These are phyloP conservation scores for Hypoxylon sp. DNA, from an alignment of 2,329 filamentous ascomycete genomes.

Conservation along the genomic window DNA sequence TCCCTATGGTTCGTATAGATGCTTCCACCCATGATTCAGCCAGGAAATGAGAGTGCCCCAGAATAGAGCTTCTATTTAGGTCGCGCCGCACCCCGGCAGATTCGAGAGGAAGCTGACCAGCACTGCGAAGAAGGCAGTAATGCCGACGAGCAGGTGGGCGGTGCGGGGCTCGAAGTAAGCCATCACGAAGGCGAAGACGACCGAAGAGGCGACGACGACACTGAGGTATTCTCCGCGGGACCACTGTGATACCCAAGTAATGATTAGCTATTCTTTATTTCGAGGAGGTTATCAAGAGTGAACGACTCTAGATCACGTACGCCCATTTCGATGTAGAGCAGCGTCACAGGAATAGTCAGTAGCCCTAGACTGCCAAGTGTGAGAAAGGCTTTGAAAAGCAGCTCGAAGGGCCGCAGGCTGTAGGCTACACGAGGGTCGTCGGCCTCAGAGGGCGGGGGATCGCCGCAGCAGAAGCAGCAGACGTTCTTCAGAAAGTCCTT, in stretches of 20 bases:
- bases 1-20: neutral
- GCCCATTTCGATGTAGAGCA: conserved; percentile 20
- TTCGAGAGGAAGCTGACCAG: conserved; percentile 38
- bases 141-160: conserved; percentile 33
- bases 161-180: conserved; percentile 32
- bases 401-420: conserved; percentile 21
- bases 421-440: conserved; percentile 30
- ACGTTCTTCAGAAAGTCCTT: conserved; percentile 28
- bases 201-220: conserved; percentile 30
- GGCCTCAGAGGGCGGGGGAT: neutral
- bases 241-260: conserved; percentile 12
- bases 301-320: conserved; percentile 3
- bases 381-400: conserved; percentile 18
- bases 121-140: conserved; percentile 43
- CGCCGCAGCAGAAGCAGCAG: conserved; percentile 22
- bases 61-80: neutral
- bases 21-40: neutral
- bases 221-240: conserved; percentile 18
- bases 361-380: conserved; percentile 18
- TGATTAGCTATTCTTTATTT: neutral
- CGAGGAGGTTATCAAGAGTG: neutral
- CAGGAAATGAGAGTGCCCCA: neutral
- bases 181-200: conserved; percentile 33
- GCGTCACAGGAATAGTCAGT: conserved; percentile 34
- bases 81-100: conserved; percentile 3